Conservation (phyloP, 257 asterid species). For the Ligustrum vulgare region DNA sequence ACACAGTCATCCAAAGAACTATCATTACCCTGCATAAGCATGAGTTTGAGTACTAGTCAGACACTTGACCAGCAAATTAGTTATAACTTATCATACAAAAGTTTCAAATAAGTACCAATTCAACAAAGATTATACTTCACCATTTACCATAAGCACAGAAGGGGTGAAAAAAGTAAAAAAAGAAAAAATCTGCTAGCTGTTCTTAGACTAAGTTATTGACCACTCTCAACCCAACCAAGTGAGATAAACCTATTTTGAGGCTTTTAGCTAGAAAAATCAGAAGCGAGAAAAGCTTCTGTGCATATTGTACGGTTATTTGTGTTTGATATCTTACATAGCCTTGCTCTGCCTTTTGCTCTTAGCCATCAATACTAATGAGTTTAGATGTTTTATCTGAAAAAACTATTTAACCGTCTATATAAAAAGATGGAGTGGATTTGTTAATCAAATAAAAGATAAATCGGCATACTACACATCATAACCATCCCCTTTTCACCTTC, state of each 20-base stretch:
- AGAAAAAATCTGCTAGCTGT: background rate
- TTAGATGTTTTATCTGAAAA: background rate
- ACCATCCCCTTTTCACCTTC: background rate
- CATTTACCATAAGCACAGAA: background rate
- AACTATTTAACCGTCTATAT: background rate
- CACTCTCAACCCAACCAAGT: background rate
- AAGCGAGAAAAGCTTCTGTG: background rate
- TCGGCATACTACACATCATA: background rate
- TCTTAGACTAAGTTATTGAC: background rate
- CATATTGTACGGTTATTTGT: too few species aligned
- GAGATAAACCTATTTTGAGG: background rate
- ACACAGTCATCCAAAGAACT: constrained; percentile 69
- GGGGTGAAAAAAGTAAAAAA: too few species aligned
- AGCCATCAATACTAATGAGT: background rate
- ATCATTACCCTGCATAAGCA: constrained; percentile 65
- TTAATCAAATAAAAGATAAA: background rate
- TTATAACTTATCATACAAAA: too few species aligned
- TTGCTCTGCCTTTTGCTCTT: background rate
- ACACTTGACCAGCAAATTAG: background rate
- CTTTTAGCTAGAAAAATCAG: background rate
- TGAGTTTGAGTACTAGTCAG: background rate
- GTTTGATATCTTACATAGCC: background rate
- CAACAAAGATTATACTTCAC: background rate
- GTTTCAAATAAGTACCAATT: too few species aligned
- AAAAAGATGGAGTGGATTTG: background rate